Percentiles rank a stretch among this genome's conserved stretches.
Evolutionary conservation across 2,329 filamentous ascomycete species (phyloP).

Genomic region (Xylariaceae sp.): DNA sequence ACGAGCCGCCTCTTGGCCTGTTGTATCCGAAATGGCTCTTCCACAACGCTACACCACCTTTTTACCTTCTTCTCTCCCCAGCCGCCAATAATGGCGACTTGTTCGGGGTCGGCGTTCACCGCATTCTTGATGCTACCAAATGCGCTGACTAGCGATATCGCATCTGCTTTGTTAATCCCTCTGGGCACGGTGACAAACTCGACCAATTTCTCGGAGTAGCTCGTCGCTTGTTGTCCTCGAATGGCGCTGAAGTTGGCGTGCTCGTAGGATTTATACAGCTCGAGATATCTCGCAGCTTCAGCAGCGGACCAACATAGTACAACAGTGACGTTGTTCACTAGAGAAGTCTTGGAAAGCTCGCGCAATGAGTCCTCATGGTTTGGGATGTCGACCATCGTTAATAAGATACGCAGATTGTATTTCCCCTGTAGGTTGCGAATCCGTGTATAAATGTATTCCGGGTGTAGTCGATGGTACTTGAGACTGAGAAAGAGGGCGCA

Average conservation of each 20-base stretch:
- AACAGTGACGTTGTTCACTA: slow-evolving; percentile 89
- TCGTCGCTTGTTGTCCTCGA: slow-evolving; percentile 75
- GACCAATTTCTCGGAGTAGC: slow-evolving; percentile 80
- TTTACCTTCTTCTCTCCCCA: slow-evolving; percentile 96
- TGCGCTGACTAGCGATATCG: slow-evolving; percentile 80
- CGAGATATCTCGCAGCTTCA: slow-evolving; percentile 89
- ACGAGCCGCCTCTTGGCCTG: slow-evolving; percentile 52
- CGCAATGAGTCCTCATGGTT: slow-evolving; percentile 88
- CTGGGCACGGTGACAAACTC: slow-evolving; percentile 90
- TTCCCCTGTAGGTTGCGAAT: slow-evolving; percentile 80
- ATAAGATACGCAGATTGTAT: slow-evolving; percentile 79
- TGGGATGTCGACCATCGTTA: slow-evolving; percentile 90
- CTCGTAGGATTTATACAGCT: slow-evolving; percentile 92
- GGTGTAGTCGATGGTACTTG: slow-evolving; percentile 95
- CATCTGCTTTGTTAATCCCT: slow-evolving; percentile 91
- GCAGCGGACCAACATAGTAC: slow-evolving; percentile 92
- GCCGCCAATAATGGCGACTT: slow-evolving; percentile 77
- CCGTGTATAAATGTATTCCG: slow-evolving; percentile 94
- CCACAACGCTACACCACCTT: slow-evolving; percentile 74
- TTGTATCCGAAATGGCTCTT: slow-evolving; percentile 77
- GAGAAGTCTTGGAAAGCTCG: slow-evolving; percentile 85
- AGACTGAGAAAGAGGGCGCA: slow-evolving; percentile 90
- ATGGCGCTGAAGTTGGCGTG: slow-evolving; percentile 77
- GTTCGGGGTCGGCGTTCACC: slow-evolving; percentile 81
- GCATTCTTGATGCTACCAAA: slow-evolving; percentile 87